Evolutionary conservation across 2,329 filamentous ascomycete species (phyloP), one percentile per base, ranked within the genome.

Genomic region (Chaetoscypha palmicola): DNA sequence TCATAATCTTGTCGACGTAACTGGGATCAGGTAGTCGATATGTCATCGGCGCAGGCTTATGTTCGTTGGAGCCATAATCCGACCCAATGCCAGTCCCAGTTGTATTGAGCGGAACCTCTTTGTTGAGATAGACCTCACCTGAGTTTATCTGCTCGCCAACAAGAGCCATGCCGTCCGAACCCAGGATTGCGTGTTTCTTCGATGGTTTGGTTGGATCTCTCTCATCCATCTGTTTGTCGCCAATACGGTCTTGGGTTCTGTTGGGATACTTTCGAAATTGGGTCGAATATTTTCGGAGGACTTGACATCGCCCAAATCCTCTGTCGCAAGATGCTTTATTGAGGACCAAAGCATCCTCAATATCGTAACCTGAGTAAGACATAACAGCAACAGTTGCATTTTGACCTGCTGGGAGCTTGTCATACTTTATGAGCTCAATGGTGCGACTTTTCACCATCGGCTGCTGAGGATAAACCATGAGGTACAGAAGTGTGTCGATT

Each of bases 351-450:
- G 92, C 92, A 72, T 98, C 92, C 71, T 98, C 92, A 56, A 98
- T 98, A 79, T 98, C 92, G 67, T 98, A 98, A 19, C 92, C 92
- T 9, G 91, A 97, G 67, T 92, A 98, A 38, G 90, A 97, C 92
- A 98, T 98, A 67, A 98, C 92, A 4, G 94, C 92, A 20, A 98
- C 92, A 1, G 87, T 95, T 3, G 92, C 94, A 50, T 96, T 97
- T 61, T 98, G 92, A 0, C 92, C 92, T 4, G 92, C 92, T 0
- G 92, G 92, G 11, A 98, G 80, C 62, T 96, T 95, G 66, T 98
- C 92, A 62, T 97, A 98, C 56, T 94, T 89, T 55, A 94, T 87
- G 19, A 98, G 75, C 65, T 98, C 88, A 53, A 98, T 98, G 0
- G 92, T 96, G 58, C 94, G 85, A 39, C 88, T 94, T 62, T 94